Evolutionary conservation across 164 flowering plant genomes (phyloP).

Genomic region (Tetracentron sinense): DNA sequence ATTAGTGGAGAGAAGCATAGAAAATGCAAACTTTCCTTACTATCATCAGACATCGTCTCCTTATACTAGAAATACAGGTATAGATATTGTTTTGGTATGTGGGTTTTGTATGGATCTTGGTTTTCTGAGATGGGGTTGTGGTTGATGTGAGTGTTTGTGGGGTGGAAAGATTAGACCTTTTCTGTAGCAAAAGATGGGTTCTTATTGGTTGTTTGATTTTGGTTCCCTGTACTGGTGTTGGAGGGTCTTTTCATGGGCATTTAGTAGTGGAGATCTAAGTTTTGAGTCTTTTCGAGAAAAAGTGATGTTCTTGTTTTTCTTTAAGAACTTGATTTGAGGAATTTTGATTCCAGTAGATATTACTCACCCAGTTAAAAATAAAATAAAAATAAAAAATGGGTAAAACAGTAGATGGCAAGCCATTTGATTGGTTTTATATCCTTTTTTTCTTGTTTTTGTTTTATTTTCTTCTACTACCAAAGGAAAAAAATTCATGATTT

Average conservation of each 20-base stretch:
- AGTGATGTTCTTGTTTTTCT: background rate
- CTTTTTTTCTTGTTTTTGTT: background rate
- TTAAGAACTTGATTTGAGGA: slow-evolving; percentile 6
- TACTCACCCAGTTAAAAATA: slow-evolving; percentile 3
- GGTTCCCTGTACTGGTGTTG: slow-evolving; percentile 15
- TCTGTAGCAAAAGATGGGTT: slow-evolving; percentile 12
- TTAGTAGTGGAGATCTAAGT: slow-evolving; percentile 7
- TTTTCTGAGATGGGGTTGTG: slow-evolving; percentile 7
- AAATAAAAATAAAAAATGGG: slow-evolving; percentile 6
- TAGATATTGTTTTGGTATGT: background rate
- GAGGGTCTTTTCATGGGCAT: slow-evolving; percentile 39
- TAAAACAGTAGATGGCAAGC: background rate
- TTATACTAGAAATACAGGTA: slow-evolving; percentile 58
- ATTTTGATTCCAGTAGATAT: slow-evolving; percentile 7
- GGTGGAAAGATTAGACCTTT: slow-evolving; percentile 16
- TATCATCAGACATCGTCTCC: slow-evolving; percentile 27
- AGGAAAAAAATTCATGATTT: slow-evolving; percentile 5
- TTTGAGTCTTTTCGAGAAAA: slow-evolving; percentile 42
- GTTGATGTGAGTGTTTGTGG: slow-evolving; percentile 8
- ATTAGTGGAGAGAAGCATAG: slow-evolving; percentile 16
- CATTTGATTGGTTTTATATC: slow-evolving; percentile 9
- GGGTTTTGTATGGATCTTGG: slow-evolving; percentile 13
- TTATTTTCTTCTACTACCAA: background rate
- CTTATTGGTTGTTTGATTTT: slow-evolving; percentile 13
- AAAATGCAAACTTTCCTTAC: slow-evolving; percentile 29